Evolutionary conservation across 2,329 filamentous ascomycete species (phyloP).

Genomic region (Xylariaceae sp.): DNA sequence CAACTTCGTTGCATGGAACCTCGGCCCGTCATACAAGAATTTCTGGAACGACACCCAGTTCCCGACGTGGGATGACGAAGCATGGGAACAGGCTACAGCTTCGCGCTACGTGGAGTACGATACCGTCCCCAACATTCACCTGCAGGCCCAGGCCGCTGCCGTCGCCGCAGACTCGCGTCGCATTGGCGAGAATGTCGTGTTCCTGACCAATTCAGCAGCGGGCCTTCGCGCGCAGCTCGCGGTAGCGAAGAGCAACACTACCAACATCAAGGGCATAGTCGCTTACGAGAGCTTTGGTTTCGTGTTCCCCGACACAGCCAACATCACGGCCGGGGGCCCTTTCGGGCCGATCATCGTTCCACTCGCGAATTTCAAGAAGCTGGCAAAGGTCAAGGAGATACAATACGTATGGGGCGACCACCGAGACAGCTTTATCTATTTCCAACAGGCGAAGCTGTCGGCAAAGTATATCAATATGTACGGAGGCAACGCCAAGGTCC

Average conservation of each 20-base stretch:
- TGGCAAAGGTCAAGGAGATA: conserved; percentile 17
- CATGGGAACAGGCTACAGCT: conserved; percentile 31
- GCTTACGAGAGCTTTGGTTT: conserved; percentile 22
- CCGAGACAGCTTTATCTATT: conserved; percentile 13
- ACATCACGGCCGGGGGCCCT: conserved; percentile 16
- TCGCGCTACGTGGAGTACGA: conserved; percentile 33
- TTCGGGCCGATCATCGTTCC: conserved; percentile 15
- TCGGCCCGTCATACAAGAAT: conserved; percentile 25
- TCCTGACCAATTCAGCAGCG: conserved; percentile 30
- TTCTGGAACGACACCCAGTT: conserved; percentile 33
- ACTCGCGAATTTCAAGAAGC: conserved; percentile 23
- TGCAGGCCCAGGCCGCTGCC: conserved; percentile 26
- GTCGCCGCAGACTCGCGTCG: conserved; percentile 30
- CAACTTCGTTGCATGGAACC: conserved; percentile 33
- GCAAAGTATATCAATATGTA: conserved; percentile 24
- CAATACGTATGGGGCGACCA: conserved; percentile 25
- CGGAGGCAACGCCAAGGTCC: conserved; percentile 23
- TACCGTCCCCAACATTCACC: conserved; percentile 25
- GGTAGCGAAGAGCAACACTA: conserved; percentile 29
- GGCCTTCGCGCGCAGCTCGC: conserved; percentile 31
- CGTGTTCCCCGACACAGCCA: conserved; percentile 21
- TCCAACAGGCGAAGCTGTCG: conserved; percentile 16
- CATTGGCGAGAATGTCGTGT: conserved; percentile 27
- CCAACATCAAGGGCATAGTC: conserved; percentile 33
- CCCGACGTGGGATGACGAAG: conserved; percentile 23